Evolutionary conservation across 768 basidiomycete genomes (phyloP), one percentile per base, ranked within the genome.

Genomic region (Naganishia antarctica): DNA sequence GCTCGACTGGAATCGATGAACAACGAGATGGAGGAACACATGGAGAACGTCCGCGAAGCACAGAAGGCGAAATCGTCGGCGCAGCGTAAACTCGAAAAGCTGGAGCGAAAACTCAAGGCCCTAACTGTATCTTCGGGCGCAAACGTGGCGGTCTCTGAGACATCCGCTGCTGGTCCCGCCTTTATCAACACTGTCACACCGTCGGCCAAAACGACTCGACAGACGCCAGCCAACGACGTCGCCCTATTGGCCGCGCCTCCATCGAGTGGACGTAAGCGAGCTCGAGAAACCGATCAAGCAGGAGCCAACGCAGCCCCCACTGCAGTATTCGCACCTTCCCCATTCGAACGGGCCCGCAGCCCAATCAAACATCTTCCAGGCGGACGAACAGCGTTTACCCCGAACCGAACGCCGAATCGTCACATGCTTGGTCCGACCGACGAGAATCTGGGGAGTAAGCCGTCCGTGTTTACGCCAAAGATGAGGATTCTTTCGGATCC

Each of bases 81-180:
- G 21, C 62, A 63, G 29, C 62, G 62, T 25, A 63, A 63, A 47
- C 49, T 63, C 4, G 62, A 63, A n/a, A 63, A 63, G 50, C 49
- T 63, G 15, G 62, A 63, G n/a, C 32, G 62, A 43, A 63, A 63
- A 32, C 26, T 63, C 8, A 63, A 63, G 21, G 28, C 62, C 1
- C 7, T 63, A 32, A 31, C 49, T 8, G 50, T 41, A 16, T 32
- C 41, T 16, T 37, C 61, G 15, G 48, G 25, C n/a, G 32, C 47
- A 16, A 51, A 5, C n/a, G 31, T 25, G 28, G 31, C 28, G 2
- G 32, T 21, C 29, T 34, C 50, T 4, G 32, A 51, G n/a, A 40
- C 37, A 29, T 23, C 37, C 1, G 11, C 28, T 6, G 18, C 13
- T 49, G 47, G 4, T 12, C 25, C 11, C 8, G 32, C 53, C 15